phyloP scores from a whole-genome alignment of 2,329 filamentous ascomycete genomes.

The Metarhizium anisopliae region DNA sequence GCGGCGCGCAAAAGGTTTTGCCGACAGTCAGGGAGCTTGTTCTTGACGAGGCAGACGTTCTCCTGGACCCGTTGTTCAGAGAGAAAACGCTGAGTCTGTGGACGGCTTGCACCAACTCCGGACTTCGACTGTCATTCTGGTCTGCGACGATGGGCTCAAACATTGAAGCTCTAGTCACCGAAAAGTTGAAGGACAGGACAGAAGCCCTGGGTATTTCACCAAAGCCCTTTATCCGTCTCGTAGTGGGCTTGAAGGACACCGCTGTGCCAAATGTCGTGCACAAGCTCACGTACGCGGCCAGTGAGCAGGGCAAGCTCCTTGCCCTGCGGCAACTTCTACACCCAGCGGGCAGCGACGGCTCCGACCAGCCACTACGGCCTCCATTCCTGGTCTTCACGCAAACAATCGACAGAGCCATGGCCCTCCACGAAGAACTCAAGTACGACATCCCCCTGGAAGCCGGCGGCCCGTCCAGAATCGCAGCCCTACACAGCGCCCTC shows the following conservation, averaged over 20 bases:
- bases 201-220: conserved; percentile 24
- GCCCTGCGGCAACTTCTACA: conserved; percentile 84
- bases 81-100: conserved; percentile 82
- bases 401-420: conserved; percentile 82
- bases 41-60: conserved; percentile 89
- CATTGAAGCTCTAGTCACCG: conserved; percentile 68
- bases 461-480: conserved; percentile 74
- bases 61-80: conserved; percentile 83
- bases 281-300: conserved; percentile 82
- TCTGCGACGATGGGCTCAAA: conserved; percentile 95
- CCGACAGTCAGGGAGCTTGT: conserved; percentile 66
- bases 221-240: conserved; percentile 64
- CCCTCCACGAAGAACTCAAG: conserved; percentile 79
- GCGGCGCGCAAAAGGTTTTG: conserved; percentile 39
- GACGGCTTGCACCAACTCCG: conserved; percentile 62
- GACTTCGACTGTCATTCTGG: conserved; percentile 76
- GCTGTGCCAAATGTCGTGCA: conserved; percentile 89
- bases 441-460: conserved; percentile 91
- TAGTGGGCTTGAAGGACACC: conserved; percentile 94
- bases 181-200: conserved; percentile 52
- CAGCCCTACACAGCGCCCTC: conserved; percentile 82
- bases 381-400: conserved; percentile 96
- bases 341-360: conserved; percentile 49
- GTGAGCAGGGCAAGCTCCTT: conserved; percentile 87
- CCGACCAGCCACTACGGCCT: conserved; percentile 59